Base-by-base conservation (phyloP, 495 filamentous ascomycete species). In the Aspergillus asperescens region DNA sequence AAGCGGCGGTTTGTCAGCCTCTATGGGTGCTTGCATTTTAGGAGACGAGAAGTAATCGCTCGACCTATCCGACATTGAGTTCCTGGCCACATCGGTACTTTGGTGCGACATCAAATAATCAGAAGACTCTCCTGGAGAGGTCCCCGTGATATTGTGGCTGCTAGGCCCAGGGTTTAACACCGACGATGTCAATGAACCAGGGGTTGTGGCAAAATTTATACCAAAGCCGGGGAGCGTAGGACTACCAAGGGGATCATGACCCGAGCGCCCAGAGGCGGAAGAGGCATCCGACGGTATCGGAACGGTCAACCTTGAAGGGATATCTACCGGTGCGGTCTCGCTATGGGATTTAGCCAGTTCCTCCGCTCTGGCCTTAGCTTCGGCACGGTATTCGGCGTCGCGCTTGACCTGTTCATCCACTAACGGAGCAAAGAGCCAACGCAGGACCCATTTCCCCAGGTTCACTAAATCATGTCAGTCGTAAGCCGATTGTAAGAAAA, bases 371-470 rank as follows among this genome's bases (percentile, higher is more conserved):
- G 81, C 74, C 18, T 87, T 76, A 9, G 93, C 75, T 40, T 78
- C 72, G 27, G 80, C 74, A 25, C 94, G 81, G 64, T 87, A 86
- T 7, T 70, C 68, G 61, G 84, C 81, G 62, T 98, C 93, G 28
- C 88, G 83, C 49, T 78, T 78, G 56, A 94, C 86, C 68, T 96
- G 87, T 66, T 95, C 89, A 52, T 92, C 87, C 37, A 97, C 88
- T 35, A 98, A 76, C 32, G 85, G 86, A 19, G 83, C 83, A 66
- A 98, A 98, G 1, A 98, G 79, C 68, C 95, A 95, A 41, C 93
- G 83, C 38, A 98, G 76, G 47, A 97, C 80, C 93, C 93, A 98
- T 75, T 95, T 96, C 4, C 93, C 93, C 46, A 97, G 82, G 66
- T 96, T 97, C 62, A 98, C 90, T 95, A 34, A n/a, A 35, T n/a